A percentile compares a stretch with the other conserved stretches of the same genome.
phyloP scores from a whole-genome alignment of 768 basidiomycete genomes.

The Tylopilus sp. region DNA sequence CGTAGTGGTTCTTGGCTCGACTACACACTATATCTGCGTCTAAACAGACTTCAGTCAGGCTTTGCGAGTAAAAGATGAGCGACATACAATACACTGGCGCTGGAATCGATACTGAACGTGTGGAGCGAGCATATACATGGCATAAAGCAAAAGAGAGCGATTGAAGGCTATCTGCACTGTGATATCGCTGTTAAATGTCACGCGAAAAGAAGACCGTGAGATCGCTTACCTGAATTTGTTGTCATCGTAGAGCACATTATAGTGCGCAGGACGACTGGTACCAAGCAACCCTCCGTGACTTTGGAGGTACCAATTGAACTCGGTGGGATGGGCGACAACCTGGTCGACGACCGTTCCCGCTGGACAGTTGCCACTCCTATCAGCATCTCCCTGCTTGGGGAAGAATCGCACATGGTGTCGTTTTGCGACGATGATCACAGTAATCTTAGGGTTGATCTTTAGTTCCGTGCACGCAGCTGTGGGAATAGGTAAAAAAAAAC shows the following conservation, averaged over 20 bases:
- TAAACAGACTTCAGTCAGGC: slow-evolving; percentile 24
- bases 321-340: slow-evolving; percentile 64
- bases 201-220: neutral
- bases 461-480: slow-evolving; percentile 62
- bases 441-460: slow-evolving; percentile 62
- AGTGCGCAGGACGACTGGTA: slow-evolving; percentile 67
- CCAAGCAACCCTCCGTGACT: slow-evolving; percentile 77
- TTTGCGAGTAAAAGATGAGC: neutral
- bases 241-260: slow-evolving; percentile 42
- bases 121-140: slow-evolving; percentile 78
- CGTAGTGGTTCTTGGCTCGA: slow-evolving; percentile 78
- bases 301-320: slow-evolving; percentile 77
- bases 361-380: slow-evolving; percentile 67
- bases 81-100: slow-evolving; percentile 77
- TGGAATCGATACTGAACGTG: slow-evolving; percentile 78
- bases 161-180: slow-evolving; percentile 65
- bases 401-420: slow-evolving; percentile 49
- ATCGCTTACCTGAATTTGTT: slow-evolving; percentile 54
- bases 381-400: slow-evolving; percentile 47
- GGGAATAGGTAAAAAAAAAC: slow-evolving; percentile 2
- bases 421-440: slow-evolving; percentile 78
- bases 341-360: slow-evolving; percentile 79
- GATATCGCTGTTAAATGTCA: slow-evolving; percentile 8
- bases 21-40: slow-evolving; percentile 78
- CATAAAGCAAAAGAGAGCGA: slow-evolving; percentile 70